Base-by-base conservation (phyloP, 1,284 basidiomycete species). In the Fomitopsis pinicola region DNA sequence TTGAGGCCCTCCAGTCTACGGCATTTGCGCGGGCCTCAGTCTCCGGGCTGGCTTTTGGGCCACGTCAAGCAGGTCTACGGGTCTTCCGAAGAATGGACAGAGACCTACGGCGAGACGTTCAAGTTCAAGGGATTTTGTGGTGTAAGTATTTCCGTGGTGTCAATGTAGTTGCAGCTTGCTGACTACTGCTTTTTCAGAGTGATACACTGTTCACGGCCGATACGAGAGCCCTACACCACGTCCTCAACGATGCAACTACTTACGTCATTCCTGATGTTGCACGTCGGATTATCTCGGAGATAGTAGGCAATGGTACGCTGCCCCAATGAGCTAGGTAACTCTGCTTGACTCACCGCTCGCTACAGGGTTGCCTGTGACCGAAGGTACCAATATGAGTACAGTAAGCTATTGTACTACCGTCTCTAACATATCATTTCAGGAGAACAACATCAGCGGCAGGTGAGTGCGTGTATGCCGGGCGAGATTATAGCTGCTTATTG, bases 41-140 rank as follows among this genome's bases (percentile, higher is more conserved):
- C 48, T 28, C 30, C 8, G 9, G 30, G 28, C 26, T 50, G 48
- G 48, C 26, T 50, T 30, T 7, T 50, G 12, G 48, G 48, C 12
- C 14, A 50, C 48, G 22, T 50, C 48, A 50, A 10, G n/a, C 48
- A 35, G 12, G 12, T 33, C 48, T 14, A 50, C 30, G 26, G 10
- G 12, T 28, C 3, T 12, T 28, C 48, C 9, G 30, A 33, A 8
- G 19, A 35, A 10, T 50, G 48, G 48, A 10, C n/a, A 10, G 48
- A 30, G 14, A 22, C 26, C 12, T 35, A 50, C 30, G 48, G 48
- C 12, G 48, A 50, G 9, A 83, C 80, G 0, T 66, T 88, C 56
- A 78, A 71, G 61, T 84, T 80, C 59, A 77, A 77, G 58, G 74
- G 74, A 1, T 66, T 83, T 1, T 73, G 86, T 38, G 74, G 76